Evolutionary conservation across 352 stramenopile genomes (phyloP).

Genomic region (Phytophthora hibernalis): DNA sequence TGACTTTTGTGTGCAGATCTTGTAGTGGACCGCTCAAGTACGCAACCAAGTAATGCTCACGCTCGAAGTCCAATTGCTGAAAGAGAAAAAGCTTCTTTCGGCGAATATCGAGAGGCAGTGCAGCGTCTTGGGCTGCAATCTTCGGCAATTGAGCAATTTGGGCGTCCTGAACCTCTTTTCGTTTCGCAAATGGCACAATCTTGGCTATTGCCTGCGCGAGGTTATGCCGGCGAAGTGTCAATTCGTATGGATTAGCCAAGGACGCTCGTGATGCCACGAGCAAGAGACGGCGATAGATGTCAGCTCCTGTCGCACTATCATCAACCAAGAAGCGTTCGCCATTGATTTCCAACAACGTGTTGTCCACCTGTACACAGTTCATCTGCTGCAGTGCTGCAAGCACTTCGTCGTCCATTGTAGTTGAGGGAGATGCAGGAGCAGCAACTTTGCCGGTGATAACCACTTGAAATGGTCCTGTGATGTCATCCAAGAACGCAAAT

Average conservation of each 20-base stretch:
- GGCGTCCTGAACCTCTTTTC: slow-evolving; percentile 58
- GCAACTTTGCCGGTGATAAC: slow-evolving; percentile 40
- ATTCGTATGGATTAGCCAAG: slow-evolving; percentile 51
- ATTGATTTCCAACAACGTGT: slow-evolving; percentile 60
- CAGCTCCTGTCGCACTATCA: slow-evolving; percentile 28
- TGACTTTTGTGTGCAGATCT: slow-evolving; percentile 51
- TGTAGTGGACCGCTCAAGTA: slow-evolving; percentile 56
- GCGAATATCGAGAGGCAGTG: slow-evolving; percentile 36
- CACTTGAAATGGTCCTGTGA: slow-evolving; percentile 44
- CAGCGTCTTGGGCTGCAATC: slow-evolving; percentile 48
- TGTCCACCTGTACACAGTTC: slow-evolving; percentile 47
- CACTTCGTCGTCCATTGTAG: slow-evolving; percentile 31
- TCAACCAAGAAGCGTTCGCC: slow-evolving; percentile 44
- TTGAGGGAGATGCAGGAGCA: slow-evolving; percentile 2
- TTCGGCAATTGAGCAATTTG: slow-evolving; percentile 53
- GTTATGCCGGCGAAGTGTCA: slow-evolving; percentile 69
- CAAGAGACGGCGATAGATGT: slow-evolving; percentile 42
- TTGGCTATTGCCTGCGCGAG: slow-evolving; percentile 52
- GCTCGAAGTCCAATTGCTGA: slow-evolving; percentile 69
- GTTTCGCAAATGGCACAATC: slow-evolving; percentile 66
- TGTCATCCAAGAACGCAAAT: slow-evolving; percentile 20
- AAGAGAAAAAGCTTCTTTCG: slow-evolving; percentile 66
- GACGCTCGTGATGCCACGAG: slow-evolving; percentile 39
- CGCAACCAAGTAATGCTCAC: slow-evolving; percentile 56
- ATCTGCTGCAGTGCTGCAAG: slow-evolving; percentile 40